phyloP scores from a whole-genome alignment of 495 filamentous ascomycete species.

The Trichoderma reesei region DNA sequence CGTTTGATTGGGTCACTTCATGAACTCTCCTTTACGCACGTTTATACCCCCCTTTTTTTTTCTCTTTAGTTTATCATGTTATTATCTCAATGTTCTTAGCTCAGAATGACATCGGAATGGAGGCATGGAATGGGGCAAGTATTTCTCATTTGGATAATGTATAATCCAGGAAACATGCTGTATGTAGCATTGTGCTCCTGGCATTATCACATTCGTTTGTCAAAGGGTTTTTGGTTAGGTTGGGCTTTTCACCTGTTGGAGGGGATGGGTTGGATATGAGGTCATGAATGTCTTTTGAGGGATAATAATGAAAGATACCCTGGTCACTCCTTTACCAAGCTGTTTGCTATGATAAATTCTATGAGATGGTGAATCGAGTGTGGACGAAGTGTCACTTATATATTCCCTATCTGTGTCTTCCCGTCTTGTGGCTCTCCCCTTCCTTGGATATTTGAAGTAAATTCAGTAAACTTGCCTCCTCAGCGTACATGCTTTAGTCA shows the following conservation, averaged over 20 bases:
- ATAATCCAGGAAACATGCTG: not conserved
- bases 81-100: not conserved
- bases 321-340: too few relatives aligned
- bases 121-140: not conserved
- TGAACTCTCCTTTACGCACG: slow-evolving; percentile 2
- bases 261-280: too few relatives aligned
- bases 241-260: too few relatives aligned
- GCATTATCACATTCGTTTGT: not conserved
- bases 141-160: not conserved
- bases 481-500: too few relatives aligned
- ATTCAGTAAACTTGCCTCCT: not conserved
- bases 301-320: too few relatives aligned
- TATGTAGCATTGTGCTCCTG: not conserved
- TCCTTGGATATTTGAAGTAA: not conserved
- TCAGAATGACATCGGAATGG: not conserved
- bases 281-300: too few relatives aligned
- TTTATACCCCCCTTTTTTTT: not conserved
- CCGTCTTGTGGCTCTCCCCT: not conserved
- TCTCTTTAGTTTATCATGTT: not conserved
- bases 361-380: too few relatives aligned
- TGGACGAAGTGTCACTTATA: not conserved
- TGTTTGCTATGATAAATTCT: too few relatives aligned
- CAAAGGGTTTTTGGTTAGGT: not conserved
- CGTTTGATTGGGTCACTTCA: not conserved
- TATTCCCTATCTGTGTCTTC: not conserved